phyloP scores from a whole-genome alignment of 2,329 filamentous ascomycete genomes.

The Xylogone sp. region DNA sequence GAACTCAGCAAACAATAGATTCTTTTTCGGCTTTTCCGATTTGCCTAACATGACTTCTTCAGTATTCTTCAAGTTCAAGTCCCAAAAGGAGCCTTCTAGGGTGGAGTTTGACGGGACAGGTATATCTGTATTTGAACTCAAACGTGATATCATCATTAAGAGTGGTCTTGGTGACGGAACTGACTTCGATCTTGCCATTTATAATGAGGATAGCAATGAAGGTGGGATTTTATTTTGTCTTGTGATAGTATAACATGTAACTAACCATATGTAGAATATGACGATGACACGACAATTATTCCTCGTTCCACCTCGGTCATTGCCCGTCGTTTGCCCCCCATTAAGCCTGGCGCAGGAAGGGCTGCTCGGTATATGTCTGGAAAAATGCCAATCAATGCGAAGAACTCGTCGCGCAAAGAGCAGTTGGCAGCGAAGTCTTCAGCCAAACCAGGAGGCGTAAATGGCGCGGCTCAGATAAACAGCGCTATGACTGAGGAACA shows the following conservation, averaged over 20 bases:
- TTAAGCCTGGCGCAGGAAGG: slow-evolving; percentile 80
- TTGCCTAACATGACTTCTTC: slow-evolving; percentile 51
- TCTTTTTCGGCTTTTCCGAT: background rate
- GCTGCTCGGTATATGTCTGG: slow-evolving; percentile 95
- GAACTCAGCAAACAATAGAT: background rate
- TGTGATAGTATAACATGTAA: slow-evolving; percentile 6
- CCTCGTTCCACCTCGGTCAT: slow-evolving; percentile 92
- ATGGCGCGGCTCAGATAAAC: slow-evolving; percentile 60
- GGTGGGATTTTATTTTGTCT: slow-evolving; percentile 52
- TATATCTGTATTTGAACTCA: slow-evolving; percentile 97
- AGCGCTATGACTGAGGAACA: slow-evolving; percentile 89
- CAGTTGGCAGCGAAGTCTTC: slow-evolving; percentile 54
- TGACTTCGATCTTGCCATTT: slow-evolving; percentile 94
- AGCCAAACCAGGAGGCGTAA: slow-evolving; percentile 49
- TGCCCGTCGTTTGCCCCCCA: slow-evolving; percentile 78
- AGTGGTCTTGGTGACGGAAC: slow-evolving; percentile 92
- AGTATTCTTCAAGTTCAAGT: slow-evolving; percentile 99
- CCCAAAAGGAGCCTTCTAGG: slow-evolving; percentile 88
- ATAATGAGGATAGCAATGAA: slow-evolving; percentile 86
- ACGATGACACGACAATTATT: slow-evolving; percentile 97
- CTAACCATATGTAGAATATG: slow-evolving; percentile 66
- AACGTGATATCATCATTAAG: slow-evolving; percentile 95
- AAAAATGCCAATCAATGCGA: slow-evolving; percentile 87
- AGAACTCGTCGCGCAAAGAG: slow-evolving; percentile 69
- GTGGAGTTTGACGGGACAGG: slow-evolving; percentile 97